Evolutionary conservation across 192 early-diverging fungal species (phyloP).

Genomic region (Backusella sp.): DNA sequence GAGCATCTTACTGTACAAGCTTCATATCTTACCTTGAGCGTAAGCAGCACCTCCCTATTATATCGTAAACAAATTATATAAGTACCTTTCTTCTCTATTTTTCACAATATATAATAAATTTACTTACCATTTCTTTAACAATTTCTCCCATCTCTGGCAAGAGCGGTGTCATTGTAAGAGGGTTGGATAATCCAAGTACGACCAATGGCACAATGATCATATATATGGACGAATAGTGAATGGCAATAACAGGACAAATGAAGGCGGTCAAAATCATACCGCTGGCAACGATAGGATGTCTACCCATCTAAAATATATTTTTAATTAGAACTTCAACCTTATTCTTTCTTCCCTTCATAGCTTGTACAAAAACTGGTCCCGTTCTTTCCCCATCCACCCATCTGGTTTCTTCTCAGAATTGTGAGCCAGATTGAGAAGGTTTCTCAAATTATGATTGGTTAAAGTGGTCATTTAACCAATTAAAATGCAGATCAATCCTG

Average conservation of each 20-base stretch:
- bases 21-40: constrained; percentile 27
- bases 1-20: background rate
- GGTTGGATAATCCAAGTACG: constrained; percentile 51
- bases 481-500: background rate
- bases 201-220: constrained; percentile 42
- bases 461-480: background rate
- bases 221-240: constrained; percentile 34
- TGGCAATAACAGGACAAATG: constrained; percentile 38
- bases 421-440: background rate
- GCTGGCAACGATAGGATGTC: constrained; percentile 39
- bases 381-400: background rate
- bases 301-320: constrained; percentile 32
- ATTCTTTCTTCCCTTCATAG: background rate
- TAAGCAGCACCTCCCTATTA: constrained; percentile 34
- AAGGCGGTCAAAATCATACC: constrained; percentile 52
- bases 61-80: background rate
- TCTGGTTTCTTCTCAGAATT: no score
- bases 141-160: constrained; percentile 69
- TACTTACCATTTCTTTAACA: constrained; percentile 61
- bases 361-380: background rate
- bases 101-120: constrained; percentile 35
- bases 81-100: constrained; percentile 22
- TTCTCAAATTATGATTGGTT: background rate
- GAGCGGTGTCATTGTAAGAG: constrained; percentile 60
- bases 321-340: background rate